These are phyloP conservation scores for Nigrospora oryzae DNA, from an alignment of 2,329 filamentous ascomycete genomes.

Conservation along the genomic window DNA sequence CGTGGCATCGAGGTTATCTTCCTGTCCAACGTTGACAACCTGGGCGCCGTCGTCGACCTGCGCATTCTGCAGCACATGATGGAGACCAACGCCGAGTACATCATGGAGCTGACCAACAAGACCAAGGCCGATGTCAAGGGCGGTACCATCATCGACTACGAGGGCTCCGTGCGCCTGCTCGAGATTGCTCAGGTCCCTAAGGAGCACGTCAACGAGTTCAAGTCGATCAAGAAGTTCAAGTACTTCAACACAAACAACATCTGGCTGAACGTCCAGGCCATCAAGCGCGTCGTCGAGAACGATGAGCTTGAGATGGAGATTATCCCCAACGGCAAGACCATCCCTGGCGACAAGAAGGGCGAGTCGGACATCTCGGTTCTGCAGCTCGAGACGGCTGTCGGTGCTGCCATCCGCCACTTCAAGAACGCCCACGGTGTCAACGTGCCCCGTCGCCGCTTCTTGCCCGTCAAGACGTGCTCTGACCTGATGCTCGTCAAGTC, in stretches of 20 bases:
- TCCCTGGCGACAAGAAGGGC: slow-evolving; percentile 98
- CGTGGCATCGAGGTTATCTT: slow-evolving; percentile 97
- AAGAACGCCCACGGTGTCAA: slow-evolving; percentile 98
- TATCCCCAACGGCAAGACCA: slow-evolving; percentile 98
- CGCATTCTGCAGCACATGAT: slow-evolving; percentile 99
- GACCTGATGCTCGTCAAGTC: slow-evolving; percentile 99
- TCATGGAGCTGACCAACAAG: slow-evolving; percentile 99
- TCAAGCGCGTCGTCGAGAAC: slow-evolving; percentile 98
- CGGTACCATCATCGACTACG: slow-evolving; percentile 99
- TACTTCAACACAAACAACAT: slow-evolving; percentile 99
- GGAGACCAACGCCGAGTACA: slow-evolving; percentile 93
- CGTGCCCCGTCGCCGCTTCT: slow-evolving; percentile 92
- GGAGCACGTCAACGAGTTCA: slow-evolving; percentile 99
- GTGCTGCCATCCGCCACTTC: slow-evolving; percentile 98
- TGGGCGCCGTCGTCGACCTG: slow-evolving; percentile 94
- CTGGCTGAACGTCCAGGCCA: slow-evolving; percentile 95
- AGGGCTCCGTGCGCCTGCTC: slow-evolving; percentile 89
- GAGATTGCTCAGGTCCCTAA: slow-evolving; percentile 99
- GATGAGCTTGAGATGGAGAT: slow-evolving; percentile 99
- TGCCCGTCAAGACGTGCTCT: slow-evolving; percentile 99
- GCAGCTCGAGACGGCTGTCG: slow-evolving; percentile 97
- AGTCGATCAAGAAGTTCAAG: slow-evolving; percentile 99
- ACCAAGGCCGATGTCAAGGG: slow-evolving; percentile 99
- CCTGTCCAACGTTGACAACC: slow-evolving; percentile 97
- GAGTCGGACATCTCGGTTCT: slow-evolving; percentile 96